Percentiles rank a stretch among this genome's conserved stretches.
These are phyloP conservation scores for Penicillium sp. DNA, from an alignment of 2,329 filamentous ascomycete genomes.

Conservation along the genomic window DNA sequence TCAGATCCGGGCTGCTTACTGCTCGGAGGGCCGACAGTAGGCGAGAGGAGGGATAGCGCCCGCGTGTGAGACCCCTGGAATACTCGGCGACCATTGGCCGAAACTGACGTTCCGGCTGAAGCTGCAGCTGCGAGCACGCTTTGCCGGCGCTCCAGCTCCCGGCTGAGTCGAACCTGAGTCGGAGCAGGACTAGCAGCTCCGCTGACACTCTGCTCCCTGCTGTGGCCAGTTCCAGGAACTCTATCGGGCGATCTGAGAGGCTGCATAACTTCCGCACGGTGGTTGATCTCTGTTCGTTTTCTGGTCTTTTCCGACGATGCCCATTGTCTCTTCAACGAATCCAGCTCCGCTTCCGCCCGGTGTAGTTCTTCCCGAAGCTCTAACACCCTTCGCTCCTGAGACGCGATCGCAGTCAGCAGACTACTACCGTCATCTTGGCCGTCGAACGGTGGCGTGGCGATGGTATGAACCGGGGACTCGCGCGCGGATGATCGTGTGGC, in stretches of 20 bases:
- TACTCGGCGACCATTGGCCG: slow-evolving; percentile 60
- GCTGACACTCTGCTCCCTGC: slow-evolving; percentile 34
- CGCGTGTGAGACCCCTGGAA: slow-evolving; percentile 71
- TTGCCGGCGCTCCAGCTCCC: slow-evolving; percentile 75
- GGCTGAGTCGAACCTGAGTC: slow-evolving; percentile 44
- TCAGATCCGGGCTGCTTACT: slow-evolving; percentile 24
- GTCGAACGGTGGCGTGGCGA: slow-evolving; percentile 35
- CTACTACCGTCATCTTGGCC: slow-evolving; percentile 60
- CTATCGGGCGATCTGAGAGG: slow-evolving; percentile 52
- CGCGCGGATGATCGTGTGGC: slow-evolving; percentile 38
- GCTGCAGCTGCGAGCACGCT: slow-evolving; percentile 61
- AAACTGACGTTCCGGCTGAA: slow-evolving; percentile 36
- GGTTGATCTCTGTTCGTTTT: slow-evolving; percentile 71
- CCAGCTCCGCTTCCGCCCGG: slow-evolving; percentile 78
- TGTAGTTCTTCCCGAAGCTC: slow-evolving; percentile 89
- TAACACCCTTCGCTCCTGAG: slow-evolving; percentile 87
- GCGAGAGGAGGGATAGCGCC: slow-evolving; percentile 83
- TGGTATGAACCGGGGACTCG: slow-evolving; percentile 35
- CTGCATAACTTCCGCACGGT: slow-evolving; percentile 64
- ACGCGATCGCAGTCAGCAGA: slow-evolving; percentile 87
- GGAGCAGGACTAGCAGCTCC: slow-evolving; percentile 32
- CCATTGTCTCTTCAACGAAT: slow-evolving; percentile 82
- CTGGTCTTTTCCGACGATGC: slow-evolving; percentile 74
- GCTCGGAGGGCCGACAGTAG: slow-evolving; percentile 33
- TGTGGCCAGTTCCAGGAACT: slow-evolving; percentile 19